These are phyloP conservation scores for Diaporthe vexans DNA, from an alignment of 2,329 filamentous ascomycete species.

Conservation along the genomic window DNA sequence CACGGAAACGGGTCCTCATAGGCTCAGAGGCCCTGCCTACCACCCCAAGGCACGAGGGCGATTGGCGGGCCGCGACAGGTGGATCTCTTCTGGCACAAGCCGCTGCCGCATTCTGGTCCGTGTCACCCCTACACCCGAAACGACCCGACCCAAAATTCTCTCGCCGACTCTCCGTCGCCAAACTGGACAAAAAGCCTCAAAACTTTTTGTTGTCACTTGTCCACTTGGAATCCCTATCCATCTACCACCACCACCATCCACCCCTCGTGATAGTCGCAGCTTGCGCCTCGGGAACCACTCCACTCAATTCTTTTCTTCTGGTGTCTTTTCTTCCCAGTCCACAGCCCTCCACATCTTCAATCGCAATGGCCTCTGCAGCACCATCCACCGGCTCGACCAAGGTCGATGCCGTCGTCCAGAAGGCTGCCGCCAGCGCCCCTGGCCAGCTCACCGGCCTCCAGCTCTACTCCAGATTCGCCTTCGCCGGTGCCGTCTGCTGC, in stretches of 20 bases:
- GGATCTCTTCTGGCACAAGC: conserved; percentile 1
- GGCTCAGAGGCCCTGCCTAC: neutral
- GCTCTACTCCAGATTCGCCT: conserved; percentile 96
- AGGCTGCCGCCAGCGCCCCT: conserved; percentile 57
- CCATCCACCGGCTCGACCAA: conserved; percentile 57
- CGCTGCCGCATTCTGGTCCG: neutral
- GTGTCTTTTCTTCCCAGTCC: conserved; percentile 45
- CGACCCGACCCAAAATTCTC: conserved; percentile 36
- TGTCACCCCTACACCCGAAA: conserved; percentile 34
- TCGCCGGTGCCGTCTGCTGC: conserved; percentile 98
- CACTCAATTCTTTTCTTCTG: conserved; percentile 47
- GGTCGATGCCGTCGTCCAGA: conserved; percentile 61
- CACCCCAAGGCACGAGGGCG: conserved; percentile 11
- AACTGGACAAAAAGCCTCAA: conserved; percentile 32
- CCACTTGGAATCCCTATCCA: conserved; percentile 22
- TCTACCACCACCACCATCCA: conserved; percentile 19
- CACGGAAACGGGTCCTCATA: conserved; percentile 1
- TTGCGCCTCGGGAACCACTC: conserved; percentile 28
- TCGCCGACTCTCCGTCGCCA: conserved; percentile 12
- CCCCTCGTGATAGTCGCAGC: conserved; percentile 18
- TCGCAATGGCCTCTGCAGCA: conserved; percentile 59
- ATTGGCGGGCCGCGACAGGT: conserved; percentile 32
- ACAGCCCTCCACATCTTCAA: conserved; percentile 41
- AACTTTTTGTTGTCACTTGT: conserved; percentile 29
- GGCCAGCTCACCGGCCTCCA: conserved; percentile 65